Conservation (phyloP, 2,329 filamentous ascomycete species). For the Cyphellophora europaea region DNA sequence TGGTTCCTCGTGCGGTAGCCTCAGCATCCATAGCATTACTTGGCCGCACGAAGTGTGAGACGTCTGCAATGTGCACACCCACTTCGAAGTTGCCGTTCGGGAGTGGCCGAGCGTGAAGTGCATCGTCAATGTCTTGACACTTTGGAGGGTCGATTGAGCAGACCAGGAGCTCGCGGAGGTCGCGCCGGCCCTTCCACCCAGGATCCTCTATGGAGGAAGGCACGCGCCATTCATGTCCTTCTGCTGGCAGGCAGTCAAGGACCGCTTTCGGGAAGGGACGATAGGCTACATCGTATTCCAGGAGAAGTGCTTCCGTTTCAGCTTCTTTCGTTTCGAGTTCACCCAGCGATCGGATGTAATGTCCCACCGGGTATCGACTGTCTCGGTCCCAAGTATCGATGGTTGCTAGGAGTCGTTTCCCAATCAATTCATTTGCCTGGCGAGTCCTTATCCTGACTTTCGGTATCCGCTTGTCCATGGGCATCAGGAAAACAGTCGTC, state of each 20-base stretch:
- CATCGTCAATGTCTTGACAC: slow-evolving; percentile 97
- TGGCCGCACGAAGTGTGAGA: slow-evolving; percentile 97
- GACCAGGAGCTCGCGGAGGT: slow-evolving; percentile 76
- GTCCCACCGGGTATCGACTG: slow-evolving; percentile 82
- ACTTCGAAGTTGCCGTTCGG: slow-evolving; percentile 94
- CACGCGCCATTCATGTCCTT: slow-evolving; percentile 92
- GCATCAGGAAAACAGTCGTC: slow-evolving; percentile 87
- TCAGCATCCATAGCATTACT: slow-evolving; percentile 96
- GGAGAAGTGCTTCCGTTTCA: slow-evolving; percentile 85
- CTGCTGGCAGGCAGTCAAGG: slow-evolving; percentile 78
- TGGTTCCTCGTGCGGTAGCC: slow-evolving; percentile 87
- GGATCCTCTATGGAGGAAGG: slow-evolving; percentile 69
- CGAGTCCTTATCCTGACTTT: slow-evolving; percentile 90
- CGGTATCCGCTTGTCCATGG: slow-evolving; percentile 96
- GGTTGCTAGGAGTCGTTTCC: slow-evolving; percentile 83
- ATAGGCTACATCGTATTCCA: slow-evolving; percentile 97
- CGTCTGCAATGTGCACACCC: slow-evolving; percentile 96
- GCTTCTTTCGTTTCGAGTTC: slow-evolving; percentile 95
- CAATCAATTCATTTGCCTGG: slow-evolving; percentile 78
- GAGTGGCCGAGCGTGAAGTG: slow-evolving; percentile 73
- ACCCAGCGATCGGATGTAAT: slow-evolving; percentile 86
- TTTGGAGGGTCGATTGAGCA: slow-evolving; percentile 96
- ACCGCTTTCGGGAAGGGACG: slow-evolving; percentile 93
- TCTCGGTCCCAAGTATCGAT: slow-evolving; percentile 95
- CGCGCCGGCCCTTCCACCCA: slow-evolving; percentile 76